phyloP scores from a whole-genome alignment of 2,329 filamentous ascomycete species.

The Aureobasidium sp. region DNA sequence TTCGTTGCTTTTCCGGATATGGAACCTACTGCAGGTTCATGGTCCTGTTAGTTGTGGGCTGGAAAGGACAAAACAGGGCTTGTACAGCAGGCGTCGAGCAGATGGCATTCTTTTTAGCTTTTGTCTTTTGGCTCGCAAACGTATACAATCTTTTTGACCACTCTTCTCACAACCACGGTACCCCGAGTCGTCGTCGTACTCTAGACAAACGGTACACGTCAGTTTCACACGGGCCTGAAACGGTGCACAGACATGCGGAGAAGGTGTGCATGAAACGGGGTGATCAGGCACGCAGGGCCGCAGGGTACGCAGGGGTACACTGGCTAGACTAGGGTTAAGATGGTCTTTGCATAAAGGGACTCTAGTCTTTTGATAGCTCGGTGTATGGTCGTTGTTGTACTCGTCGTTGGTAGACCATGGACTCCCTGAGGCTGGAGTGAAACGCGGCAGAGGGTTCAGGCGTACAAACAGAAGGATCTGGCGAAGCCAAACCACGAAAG shows the following conservation, averaged over 20 bases:
- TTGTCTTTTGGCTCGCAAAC: neutral
- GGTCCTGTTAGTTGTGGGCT: neutral
- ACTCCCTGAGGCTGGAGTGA: neutral
- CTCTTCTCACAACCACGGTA: no score
- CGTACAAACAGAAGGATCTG: neutral
- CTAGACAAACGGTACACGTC: neutral
- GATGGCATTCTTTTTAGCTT: neutral
- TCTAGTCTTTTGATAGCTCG: neutral
- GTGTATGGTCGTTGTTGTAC: neutral
- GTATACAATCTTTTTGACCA: neutral
- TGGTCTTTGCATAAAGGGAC: neutral
- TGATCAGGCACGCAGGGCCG: neutral
- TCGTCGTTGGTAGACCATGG: neutral
- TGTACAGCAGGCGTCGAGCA: conserved; percentile 1
- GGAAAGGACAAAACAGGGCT: neutral
- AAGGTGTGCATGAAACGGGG: neutral
- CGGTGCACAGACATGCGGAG: conserved; percentile 4
- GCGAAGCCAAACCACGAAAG: conserved; percentile 4
- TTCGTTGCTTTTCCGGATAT: no score
- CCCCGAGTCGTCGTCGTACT: no score
- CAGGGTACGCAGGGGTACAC: neutral
- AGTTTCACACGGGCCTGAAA: conserved; percentile 1
- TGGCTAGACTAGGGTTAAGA: neutral
- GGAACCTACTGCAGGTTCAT: no score
- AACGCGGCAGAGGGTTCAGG: neutral